phyloP scores from a whole-genome alignment of 2,329 filamentous ascomycete species.

The Cladosporium sp. region DNA sequence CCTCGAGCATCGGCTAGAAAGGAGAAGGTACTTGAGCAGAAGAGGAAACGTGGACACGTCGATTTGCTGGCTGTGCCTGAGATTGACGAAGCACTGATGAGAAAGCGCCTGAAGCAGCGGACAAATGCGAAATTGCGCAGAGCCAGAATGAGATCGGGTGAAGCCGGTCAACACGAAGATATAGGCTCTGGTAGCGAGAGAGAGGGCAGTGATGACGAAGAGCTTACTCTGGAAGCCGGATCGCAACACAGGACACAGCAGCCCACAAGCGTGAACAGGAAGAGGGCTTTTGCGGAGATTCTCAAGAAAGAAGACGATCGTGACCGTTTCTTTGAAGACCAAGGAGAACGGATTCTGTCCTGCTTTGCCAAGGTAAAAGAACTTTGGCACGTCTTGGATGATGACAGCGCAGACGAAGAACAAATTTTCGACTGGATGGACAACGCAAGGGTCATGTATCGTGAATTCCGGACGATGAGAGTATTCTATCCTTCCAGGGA shows the following conservation, averaged over 20 bases:
- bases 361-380: conserved; percentile 38
- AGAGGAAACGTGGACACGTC: conserved; percentile 1
- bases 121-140: not conserved
- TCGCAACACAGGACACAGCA: not conserved
- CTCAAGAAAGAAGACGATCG: conserved; percentile 15
- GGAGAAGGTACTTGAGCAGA: conserved; percentile 7
- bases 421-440: conserved; percentile 56
- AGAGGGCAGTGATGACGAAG: not conserved
- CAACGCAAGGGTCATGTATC: conserved; percentile 54
- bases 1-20: conserved; percentile 6
- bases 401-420: conserved; percentile 44
- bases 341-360: conserved; percentile 16
- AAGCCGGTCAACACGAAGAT: not conserved
- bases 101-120: conserved; percentile 9
- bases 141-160: not conserved
- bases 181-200: not conserved
- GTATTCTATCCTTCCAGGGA: conserved; percentile 54
- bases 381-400: conserved; percentile 39
- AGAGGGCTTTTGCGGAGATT: conserved; percentile 9
- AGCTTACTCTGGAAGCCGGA: not conserved
- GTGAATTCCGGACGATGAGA: conserved; percentile 58
- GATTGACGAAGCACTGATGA: conserved; percentile 3
- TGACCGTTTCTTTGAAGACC: conserved; percentile 18
- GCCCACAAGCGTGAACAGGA: not conserved
- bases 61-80: conserved; percentile 7